Base-by-base conservation (phyloP, 192 early-diverging fungal species). In the Diversispora eburnea region DNA sequence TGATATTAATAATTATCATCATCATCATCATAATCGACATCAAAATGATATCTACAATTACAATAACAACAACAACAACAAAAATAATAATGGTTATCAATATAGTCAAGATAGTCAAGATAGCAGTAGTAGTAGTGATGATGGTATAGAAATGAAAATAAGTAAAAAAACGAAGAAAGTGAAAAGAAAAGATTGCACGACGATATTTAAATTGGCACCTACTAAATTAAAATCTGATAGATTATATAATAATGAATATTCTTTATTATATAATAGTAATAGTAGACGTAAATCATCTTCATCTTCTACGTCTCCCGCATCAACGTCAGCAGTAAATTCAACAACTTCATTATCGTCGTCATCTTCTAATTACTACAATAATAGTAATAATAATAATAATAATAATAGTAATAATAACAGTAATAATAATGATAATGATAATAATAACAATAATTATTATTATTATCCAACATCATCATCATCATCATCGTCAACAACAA, bases 101-200 rank as follows among this genome's bases (percentile, higher is more conserved):
- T 0, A 33, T 33, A 33, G 25, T 33, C 25, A 33, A 33, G 25
- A 33, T 33, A 33, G 25, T 33, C 25, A 33, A 33, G 78, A 79
- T 8, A 62, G 78, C 8, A 79, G 80, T 39, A 79, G 70, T 33
- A 80, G 77, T 54, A 73, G 54, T 52, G 77, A 77, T 33, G 73
- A 75, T 33, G 67, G 66, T 47, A 59, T 39, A 74, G 25, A 15
- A 75, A 70, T 19, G 74, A 75, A 19, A 45, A 47, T n/a, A 4
- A 42, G 56, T 56, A 3, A 66, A 72, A 55, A 46, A 42, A 62
- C 64, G 58, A 55, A 66, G 67, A 55, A 46, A 42, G 57, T 69
- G 58, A 55, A 74, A 19, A 67, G 10, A 47, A 77, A 12, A 25
- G 66, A 60, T 15, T 70, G 22, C 54, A 56, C 52, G 39, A 77